Evolutionary conservation across 2,329 filamentous ascomycete genomes (phyloP), one percentile per base, ranked within the genome.

Genomic region (Helotiales sp.): DNA sequence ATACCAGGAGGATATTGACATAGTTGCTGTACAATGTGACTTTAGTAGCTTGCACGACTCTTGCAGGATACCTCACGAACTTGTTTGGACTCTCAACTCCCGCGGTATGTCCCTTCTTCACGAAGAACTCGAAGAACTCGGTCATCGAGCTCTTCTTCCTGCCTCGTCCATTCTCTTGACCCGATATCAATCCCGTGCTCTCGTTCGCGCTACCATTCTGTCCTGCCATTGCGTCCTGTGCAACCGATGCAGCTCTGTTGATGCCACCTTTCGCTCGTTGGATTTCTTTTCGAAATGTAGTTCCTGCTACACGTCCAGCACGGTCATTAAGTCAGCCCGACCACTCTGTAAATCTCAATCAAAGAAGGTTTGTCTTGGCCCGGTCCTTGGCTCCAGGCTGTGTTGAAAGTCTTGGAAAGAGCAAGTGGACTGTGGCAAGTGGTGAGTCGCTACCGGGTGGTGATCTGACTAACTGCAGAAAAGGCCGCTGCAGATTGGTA

Each of bases 1-100:
- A 85, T 30, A 96, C 58, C 40, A 96, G 77, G 27, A 97, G 77
- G 34, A 96, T 69, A 71, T 96, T 96, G 76, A 96, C 85, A 73
- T 71, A 71, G 64, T 68, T 71, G 67, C 69, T 71, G 51, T 67
- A 63, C 59, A 71, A 58, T n/a, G 69, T 70, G n/a, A 70, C 58
- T 63, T 71, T 70, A 55, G 67, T 69, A 55, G 66, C 60, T 47
- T 66, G 68, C 31, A 69, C 53, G 9, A 54, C 54, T 29, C 55
- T 55, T 52, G 68, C 69, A 46, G 68, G 63, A 62, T 63, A 61
- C 53, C 63, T 62, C 50, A 70, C 63, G 40, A 69, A 63, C 53
- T 57, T 62, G 42, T 67, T 68, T 13, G 62, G 55, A 63, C 67
- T 70, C 25, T 70, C 62, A 58, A 63, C 58, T 36, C 69, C 68